Base-by-base conservation (phyloP, 1,139 yeast genomes). In the Ogataea hybrid region DNA sequence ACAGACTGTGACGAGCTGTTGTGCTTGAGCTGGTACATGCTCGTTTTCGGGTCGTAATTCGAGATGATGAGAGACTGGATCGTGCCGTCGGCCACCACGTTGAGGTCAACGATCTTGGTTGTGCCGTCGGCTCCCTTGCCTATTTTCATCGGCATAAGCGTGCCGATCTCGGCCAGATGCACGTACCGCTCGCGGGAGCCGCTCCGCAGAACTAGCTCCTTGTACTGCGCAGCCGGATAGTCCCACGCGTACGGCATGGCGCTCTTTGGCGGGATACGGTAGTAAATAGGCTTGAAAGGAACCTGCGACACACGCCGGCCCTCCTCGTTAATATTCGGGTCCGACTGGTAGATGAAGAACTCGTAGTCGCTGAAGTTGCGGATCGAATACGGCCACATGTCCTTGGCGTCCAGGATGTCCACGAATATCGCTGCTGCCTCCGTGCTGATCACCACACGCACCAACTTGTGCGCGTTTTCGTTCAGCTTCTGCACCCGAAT, bases 181-280 rank as follows among this genome's bases (percentile, higher is more conserved):
- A 94, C 75, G 28, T 81, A 78, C 47, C 97, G 72, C 58, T 86
- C 92, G 31, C 83, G 72, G 1, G 87, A 87, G 43, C 82, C 84
- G 7, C 81, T 69, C 47, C 90, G 71, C 23, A 94, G 67, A 3
- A 88, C 73, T 27, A 94, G 65, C 57, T 90, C 96, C 61, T 89
- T 90, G 35, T 84, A 76, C 10, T 79, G 70, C 0, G 96, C 97
- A 42, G 95, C 88, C 0, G 98, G 98, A 64, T 79, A 92, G 61
- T 94, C 98, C 88, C 96, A 94, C 0, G 98, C 90, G 62, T 92
- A 94, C 0, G 97, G 97, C 98, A 94, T 94, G 2, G 88, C 95
- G 67, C 96, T 87, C 59, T 79, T 81, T 1, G 95, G 81, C 0
- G 97, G 97, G 18, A 90, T 73, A 44, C 78, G 76, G 59, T 90